A percentile compares a stretch with the other conserved stretches of the same genome.
These are phyloP conservation scores for Mycosphaerella arachidis DNA, from an alignment of 2,329 filamentous ascomycete species.

Conservation along the genomic window DNA sequence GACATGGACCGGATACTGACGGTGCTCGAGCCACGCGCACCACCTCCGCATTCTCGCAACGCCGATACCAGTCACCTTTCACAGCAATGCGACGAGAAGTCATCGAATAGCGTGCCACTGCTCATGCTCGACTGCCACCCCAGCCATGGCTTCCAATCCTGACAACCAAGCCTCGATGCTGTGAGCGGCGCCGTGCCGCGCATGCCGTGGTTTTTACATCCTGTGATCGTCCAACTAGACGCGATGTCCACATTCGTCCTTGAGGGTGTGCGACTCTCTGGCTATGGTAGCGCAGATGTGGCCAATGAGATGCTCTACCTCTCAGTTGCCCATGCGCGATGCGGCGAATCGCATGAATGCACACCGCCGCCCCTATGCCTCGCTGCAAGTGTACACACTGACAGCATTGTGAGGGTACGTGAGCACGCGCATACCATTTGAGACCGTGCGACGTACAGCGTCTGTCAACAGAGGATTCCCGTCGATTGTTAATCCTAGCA, in stretches of 20 bases:
- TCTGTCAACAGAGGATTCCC: no score
- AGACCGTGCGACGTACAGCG: neutral
- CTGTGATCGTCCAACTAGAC: neutral
- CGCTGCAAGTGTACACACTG: neutral
- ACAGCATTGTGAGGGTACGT: neutral
- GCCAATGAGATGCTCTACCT: neutral
- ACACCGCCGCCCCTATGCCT: conserved; percentile 2
- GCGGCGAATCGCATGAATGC: neutral
- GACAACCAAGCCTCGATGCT: neutral
- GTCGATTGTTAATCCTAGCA: no score
- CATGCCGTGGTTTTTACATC: neutral
- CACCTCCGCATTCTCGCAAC: neutral
- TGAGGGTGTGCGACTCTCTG: conserved; percentile 1
- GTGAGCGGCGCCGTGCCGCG: neutral
- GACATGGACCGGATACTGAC: conserved; percentile 3
- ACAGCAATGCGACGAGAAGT: neutral
- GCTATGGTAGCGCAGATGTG: neutral
- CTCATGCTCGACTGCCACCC: neutral
- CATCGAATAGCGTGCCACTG: neutral
- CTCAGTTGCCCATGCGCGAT: neutral
- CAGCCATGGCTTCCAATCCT: neutral
- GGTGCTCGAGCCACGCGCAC: neutral
- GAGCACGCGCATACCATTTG: neutral
- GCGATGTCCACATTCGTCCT: neutral
- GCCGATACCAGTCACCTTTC: neutral